phyloP scores from a whole-genome alignment of 768 basidiomycete genomes.

The Collybiopsis luxurians region DNA sequence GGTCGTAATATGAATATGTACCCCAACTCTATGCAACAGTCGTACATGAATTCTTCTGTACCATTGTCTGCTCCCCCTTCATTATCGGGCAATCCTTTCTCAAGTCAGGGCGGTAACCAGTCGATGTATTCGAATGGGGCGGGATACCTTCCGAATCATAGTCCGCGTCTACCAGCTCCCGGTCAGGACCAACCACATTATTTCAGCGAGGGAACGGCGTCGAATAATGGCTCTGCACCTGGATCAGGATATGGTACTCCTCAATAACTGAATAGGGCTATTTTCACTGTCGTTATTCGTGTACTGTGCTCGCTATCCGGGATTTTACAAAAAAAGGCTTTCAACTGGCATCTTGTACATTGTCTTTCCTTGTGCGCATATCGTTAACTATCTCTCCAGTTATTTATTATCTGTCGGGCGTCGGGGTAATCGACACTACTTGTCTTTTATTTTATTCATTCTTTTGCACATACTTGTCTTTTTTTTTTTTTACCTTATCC shows the following conservation, averaged over 20 bases:
- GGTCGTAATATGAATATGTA: slow-evolving; percentile 19
- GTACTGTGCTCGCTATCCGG: background rate
- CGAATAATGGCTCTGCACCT: slow-evolving; percentile 14
- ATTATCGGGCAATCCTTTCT: slow-evolving; percentile 43
- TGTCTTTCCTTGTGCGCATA: background rate
- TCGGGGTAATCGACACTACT: background rate
- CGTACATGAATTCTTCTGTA: slow-evolving; percentile 36
- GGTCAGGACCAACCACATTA: slow-evolving; percentile 26
- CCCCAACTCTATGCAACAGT: slow-evolving; percentile 25
- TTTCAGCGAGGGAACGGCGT: slow-evolving; percentile 36
- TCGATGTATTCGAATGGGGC: slow-evolving; percentile 29
- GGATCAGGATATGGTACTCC: slow-evolving; percentile 13
- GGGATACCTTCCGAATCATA: slow-evolving; percentile 24
- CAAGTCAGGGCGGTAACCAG: slow-evolving; percentile 27
- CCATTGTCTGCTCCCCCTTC: slow-evolving; percentile 54
- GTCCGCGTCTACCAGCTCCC: slow-evolving; percentile 32
- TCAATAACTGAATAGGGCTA: slow-evolving; percentile 5
- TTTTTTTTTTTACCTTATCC: no score
- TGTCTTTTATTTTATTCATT: background rate
- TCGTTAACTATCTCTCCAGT: slow-evolving; percentile 1
- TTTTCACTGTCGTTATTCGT: background rate
- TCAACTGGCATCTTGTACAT: slow-evolving; percentile 7
- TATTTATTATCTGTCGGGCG: slow-evolving; percentile 4
- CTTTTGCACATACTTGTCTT: slow-evolving; percentile 5
- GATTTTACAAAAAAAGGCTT: background rate